A percentile compares a stretch with the other conserved stretches of the same genome.
Conservation (phyloP, 169 alveolate species). For the Perkinsus marinus region DNA sequence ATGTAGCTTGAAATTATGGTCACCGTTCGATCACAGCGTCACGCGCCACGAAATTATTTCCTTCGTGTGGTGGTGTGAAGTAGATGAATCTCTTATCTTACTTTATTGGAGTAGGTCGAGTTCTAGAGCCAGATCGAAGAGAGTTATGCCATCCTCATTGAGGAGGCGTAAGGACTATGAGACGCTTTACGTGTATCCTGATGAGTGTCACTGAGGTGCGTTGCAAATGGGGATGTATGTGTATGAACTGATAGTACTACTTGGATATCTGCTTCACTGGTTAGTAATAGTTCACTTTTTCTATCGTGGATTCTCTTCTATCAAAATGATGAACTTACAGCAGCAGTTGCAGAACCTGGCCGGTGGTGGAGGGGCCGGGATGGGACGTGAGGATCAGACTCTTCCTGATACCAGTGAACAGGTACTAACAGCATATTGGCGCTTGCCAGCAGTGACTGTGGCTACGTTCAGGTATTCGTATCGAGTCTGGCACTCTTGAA, state of each 20-base stretch:
- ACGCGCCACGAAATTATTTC: not conserved
- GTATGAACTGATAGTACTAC: not conserved
- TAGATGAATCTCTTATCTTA: no score
- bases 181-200: no score
- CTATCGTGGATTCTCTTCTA: not conserved
- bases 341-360: not conserved
- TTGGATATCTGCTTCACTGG: not conserved
- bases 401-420: not conserved
- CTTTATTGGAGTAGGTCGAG: no score
- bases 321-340: not conserved
- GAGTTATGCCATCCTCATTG: no score
- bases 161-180: no score
- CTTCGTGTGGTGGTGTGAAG: no score
- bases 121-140: no score
- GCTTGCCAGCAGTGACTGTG: conserved; percentile 59
- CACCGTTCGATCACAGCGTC: not conserved
- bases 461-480: conserved; percentile 88
- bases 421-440: not conserved
- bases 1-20: no score
- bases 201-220: no score
- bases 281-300: not conserved
- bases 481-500: conserved; percentile 90
- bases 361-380: not conserved
- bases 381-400: not conserved
- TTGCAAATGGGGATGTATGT: no score